These are phyloP conservation scores for Sutorius eximius DNA, from an alignment of 1,284 basidiomycete species.

Conservation along the genomic window DNA sequence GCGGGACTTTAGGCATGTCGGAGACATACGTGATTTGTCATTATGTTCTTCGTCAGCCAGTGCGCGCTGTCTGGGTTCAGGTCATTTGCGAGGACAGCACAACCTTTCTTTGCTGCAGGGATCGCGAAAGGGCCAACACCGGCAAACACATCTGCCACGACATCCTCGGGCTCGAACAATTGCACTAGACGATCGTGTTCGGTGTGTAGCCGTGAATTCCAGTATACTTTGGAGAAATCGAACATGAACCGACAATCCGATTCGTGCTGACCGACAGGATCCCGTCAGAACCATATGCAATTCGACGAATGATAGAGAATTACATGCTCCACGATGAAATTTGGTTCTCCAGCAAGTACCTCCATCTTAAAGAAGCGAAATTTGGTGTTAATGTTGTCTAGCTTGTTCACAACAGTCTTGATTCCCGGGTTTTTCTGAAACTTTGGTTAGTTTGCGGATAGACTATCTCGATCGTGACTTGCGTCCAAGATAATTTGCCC, in stretches of 20 bases:
- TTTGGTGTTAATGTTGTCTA: constrained; percentile 82
- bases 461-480: constrained; percentile 32
- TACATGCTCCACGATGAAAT: constrained; percentile 86
- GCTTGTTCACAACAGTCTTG: constrained; percentile 94
- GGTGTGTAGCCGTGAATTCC: constrained; percentile 93
- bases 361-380: constrained; percentile 99
- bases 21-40: constrained; percentile 66
- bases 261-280: constrained; percentile 60
- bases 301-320: constrained; percentile 22
- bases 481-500: constrained; percentile 92
- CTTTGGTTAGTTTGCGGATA: constrained; percentile 3
- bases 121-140: constrained; percentile 97
- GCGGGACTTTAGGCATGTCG: constrained; percentile 1
- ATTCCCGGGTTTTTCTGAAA: constrained; percentile 79
- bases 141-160: constrained; percentile 93
- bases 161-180: constrained; percentile 66
- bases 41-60: constrained; percentile 75
- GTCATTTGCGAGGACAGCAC: constrained; percentile 90
- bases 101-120: constrained; percentile 89
- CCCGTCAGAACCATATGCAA: not conserved
- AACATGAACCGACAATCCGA: constrained; percentile 87
- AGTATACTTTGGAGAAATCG: constrained; percentile 95
- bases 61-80: constrained; percentile 87
- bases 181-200: constrained; percentile 88
- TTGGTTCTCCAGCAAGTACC: constrained; percentile 84